phyloP scores from a whole-genome alignment of 306 rosid species.

The Mimosa pudica region DNA sequence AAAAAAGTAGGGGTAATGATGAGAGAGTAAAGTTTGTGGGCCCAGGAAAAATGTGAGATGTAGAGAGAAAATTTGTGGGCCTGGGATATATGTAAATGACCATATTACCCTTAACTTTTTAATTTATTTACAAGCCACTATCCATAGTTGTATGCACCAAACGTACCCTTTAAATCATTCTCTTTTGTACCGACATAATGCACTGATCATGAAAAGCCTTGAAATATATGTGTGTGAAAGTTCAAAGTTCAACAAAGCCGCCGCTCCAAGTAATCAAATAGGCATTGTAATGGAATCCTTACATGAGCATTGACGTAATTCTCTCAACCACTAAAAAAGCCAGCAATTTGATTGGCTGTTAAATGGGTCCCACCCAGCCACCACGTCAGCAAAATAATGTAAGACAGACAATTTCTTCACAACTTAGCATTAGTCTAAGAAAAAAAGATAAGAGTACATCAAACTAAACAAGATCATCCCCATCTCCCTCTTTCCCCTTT shows the following conservation, averaged over 20 bases:
- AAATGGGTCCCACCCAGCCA: slow-evolving; percentile 36
- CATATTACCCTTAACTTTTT: too few relatives aligned
- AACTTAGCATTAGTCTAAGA: not conserved
- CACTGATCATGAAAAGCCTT: not conserved
- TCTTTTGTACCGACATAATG: not conserved
- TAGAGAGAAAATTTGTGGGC: too few relatives aligned
- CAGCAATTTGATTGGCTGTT: not conserved
- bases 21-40: too few relatives aligned
- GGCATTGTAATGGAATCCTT: not conserved
- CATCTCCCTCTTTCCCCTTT: not conserved
- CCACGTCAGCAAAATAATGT: not conserved
- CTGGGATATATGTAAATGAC: too few relatives aligned
- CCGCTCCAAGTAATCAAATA: slow-evolving; percentile 12
- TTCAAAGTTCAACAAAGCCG: slow-evolving; percentile 12
- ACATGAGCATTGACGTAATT: slow-evolving; percentile 9
- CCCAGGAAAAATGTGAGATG: too few relatives aligned
- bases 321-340: slow-evolving; percentile 30
- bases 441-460: not conserved
- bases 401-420: not conserved
- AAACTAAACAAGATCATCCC: slow-evolving; percentile 7
- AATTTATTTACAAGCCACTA: too few relatives aligned
- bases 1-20: too few relatives aligned
- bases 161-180: not conserved
- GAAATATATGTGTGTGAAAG: not conserved
- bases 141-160: too few relatives aligned